Base-by-base conservation (phyloP, 1,284 basidiomycete species). In the Fomitiporia mediterranea region DNA sequence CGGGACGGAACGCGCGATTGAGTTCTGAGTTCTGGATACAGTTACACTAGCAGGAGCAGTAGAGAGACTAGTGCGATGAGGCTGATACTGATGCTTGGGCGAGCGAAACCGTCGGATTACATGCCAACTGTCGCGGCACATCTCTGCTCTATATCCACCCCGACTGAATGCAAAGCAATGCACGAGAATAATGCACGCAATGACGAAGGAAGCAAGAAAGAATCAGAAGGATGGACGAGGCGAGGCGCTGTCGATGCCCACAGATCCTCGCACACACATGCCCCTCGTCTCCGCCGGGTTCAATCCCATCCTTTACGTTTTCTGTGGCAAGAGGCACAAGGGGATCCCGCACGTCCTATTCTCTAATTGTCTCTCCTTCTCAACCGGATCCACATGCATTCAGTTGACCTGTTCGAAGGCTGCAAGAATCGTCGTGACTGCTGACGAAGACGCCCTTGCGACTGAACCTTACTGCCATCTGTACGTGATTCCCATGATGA, bases 381-480 rank as follows among this genome's bases (percentile, higher is more conserved):
- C 42, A 11, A 43, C 21, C 21, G 21, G 42, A 43, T 43, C 19
- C 42, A 25, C 42, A 43, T 43, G 21, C 17, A 43, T 43, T 43
- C 40, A 43, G 40, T 43, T 23, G n/a, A 11, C 35, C 11, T 19
- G 42, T 23, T 23, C 42, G 17, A 19, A 43, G 21, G 3, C 13
- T 43, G 6, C 8, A 43, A 25, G n/a, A 23, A 21, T 17, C 2
- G n/a, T 13, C 42, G 21, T 42, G n/a, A n/a, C 2, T 21, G 2
- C 19, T 23, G 13, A 27, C 21, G 21, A 2, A n/a, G n/a, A n/a
- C n/a, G 21, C 8, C 21, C 15, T 17, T 7, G 13, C 1, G 42
- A 43, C 42, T 17, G 42, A 43, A 43, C 42, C 19, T 43, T 43
- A 23, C 42, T n/a, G n/a, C n/a, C n/a, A n/a, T n/a, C n/a, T n/a